These are phyloP conservation scores for Cinnamomum micranthum DNA, from an alignment of 164 flowering plant species.

Conservation along the genomic window DNA sequence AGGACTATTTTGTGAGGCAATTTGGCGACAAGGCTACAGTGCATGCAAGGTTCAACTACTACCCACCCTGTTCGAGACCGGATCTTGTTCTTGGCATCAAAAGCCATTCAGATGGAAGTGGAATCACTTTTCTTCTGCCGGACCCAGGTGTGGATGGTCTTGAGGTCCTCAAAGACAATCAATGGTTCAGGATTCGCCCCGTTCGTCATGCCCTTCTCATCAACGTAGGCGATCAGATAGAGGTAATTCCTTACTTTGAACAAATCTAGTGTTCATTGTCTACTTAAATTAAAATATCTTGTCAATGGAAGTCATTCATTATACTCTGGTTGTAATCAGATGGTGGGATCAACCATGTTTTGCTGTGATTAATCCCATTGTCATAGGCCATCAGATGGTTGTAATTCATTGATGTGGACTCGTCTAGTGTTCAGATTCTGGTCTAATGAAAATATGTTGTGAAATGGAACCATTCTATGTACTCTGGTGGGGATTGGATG, in stretches of 20 bases:
- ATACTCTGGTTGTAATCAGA: background rate
- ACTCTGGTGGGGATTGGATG: too few species aligned
- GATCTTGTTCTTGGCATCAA: constrained; percentile 33
- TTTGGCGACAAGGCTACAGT: constrained; percentile 16
- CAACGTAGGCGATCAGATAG: constrained; percentile 8
- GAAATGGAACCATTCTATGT: too few species aligned
- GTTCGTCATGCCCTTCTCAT: constrained; percentile 4
- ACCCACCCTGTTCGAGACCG: constrained; percentile 40
- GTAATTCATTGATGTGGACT: background rate
- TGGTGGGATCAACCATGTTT: background rate
- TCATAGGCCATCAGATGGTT: background rate
- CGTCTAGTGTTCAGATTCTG: background rate
- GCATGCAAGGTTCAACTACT: constrained; percentile 33
- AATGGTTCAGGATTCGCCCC: constrained; percentile 30
- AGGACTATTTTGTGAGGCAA: constrained; percentile 22
- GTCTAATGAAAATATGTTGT: background rate
- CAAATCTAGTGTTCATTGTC: background rate
- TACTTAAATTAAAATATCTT: too few species aligned
- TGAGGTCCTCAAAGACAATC: constrained; percentile 27
- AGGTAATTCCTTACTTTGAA: background rate
- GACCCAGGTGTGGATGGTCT: constrained; percentile 43
- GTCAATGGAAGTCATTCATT: background rate
- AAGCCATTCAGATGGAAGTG: constrained; percentile 36
- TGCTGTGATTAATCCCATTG: background rate
- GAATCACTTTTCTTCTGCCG: constrained; percentile 31